Evolutionary conservation across 2,329 filamentous ascomycete genomes (phyloP), one percentile per base, ranked within the genome.

Genomic region (Penicillium freii): DNA sequence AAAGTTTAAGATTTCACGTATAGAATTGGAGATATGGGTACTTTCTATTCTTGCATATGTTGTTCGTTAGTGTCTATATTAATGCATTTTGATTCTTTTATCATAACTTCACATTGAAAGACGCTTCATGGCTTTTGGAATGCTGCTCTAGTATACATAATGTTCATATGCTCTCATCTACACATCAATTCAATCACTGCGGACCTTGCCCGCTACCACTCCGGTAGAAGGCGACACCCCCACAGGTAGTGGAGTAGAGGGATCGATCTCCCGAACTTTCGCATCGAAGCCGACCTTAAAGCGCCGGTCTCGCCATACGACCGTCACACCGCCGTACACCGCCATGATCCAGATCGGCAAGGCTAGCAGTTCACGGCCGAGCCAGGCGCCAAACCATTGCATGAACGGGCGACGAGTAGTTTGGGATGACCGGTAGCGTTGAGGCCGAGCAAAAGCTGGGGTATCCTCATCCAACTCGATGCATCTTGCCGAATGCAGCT

Each of bases 281-380:
- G 93, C 93, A 71, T 97, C 90, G 65, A 91, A 82, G 1, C 88
- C 85, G 1, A 97, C 92, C 66, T 84, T 84, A 71, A 97, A 97
- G 29, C 80, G 83, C 68, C 87, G 87, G 0, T 92, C 93, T 54
- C 94, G 81, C 95, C 94, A 99, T 51, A 84, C 84, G 0, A 99
- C 91, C 0, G 87, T 93, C 1, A 89, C 86, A 0, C 94, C 94
- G n/a, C 93, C 88, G 65, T 91, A 85, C 21, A 97, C 90, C 0
- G 94, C 94, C 84, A 88, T 92, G 0, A 85, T 78, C 94, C 94
- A 99, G 58, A 99, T 88, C 0, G 92, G 92, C 45, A 96, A 78
- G 0, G 94, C 92, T 9, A 97, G 79, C 0, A 84, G 63, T 75
- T 99, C 94, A 33, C 94, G 82, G 0, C 89, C 91, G 0, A 96